phyloP scores from a whole-genome alignment of 257 asterid species.

The Verbena officinalis region DNA sequence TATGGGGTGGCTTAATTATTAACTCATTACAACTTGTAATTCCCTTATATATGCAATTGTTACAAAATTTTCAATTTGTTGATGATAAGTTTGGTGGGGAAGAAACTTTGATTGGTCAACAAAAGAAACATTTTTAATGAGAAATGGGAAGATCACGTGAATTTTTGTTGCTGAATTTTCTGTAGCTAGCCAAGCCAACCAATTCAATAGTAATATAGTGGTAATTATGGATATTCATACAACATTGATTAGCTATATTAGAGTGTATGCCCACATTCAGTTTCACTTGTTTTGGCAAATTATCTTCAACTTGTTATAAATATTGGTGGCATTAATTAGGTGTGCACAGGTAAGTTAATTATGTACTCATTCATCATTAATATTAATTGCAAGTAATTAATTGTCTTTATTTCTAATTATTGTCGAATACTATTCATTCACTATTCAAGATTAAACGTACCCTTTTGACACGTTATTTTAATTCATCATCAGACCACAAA shows the following conservation, averaged over 20 bases:
- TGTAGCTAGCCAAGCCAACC: slow-evolving; percentile 6
- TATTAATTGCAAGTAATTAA: not conserved
- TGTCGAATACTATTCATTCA: no score
- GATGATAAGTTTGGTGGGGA: slow-evolving; percentile 37
- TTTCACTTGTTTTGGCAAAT: slow-evolving; percentile 35
- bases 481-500: no score
- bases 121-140: slow-evolving; percentile 43
- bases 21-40: no score
- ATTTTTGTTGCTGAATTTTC: slow-evolving; percentile 17
- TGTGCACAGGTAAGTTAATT: not conserved
- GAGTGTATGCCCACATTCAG: slow-evolving; percentile 24
- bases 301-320: slow-evolving; percentile 3
- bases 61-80: slow-evolving; percentile 14
- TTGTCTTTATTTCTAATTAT: not conserved
- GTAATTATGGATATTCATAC: slow-evolving; percentile 3
- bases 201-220: slow-evolving; percentile 10
- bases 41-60: not conserved
- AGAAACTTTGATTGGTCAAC: slow-evolving; percentile 52
- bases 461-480: no score
- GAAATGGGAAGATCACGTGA: slow-evolving; percentile 47
- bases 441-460: no score
- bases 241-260: slow-evolving; percentile 25
- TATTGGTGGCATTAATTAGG: not conserved
- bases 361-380: not conserved
- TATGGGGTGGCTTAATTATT: no score